Evolutionary conservation across 169 alveolate species (phyloP), one percentile per base, ranked within the genome.

Genomic region (Plasmodium sp.): DNA sequence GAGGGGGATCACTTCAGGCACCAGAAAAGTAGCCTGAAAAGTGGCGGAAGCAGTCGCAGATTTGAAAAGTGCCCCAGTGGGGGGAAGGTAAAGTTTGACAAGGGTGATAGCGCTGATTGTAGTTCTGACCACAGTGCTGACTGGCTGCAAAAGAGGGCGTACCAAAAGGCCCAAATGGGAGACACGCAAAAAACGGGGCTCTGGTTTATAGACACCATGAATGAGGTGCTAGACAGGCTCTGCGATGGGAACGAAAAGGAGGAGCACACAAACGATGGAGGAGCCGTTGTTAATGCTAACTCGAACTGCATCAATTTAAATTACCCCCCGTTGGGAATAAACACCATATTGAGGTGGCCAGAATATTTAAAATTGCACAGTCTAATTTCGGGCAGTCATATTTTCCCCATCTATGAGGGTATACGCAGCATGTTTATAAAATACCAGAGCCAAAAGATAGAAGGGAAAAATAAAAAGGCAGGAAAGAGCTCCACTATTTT

Each of bases 341-440:
- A 81, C 36, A 39, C 18, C 39, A 79, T 80, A 80, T 31, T 79
- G 33, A 81, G 73, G 34, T 90, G 91, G 90, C 54, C 80, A 71
- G 91, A 90, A 45, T 90, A 43, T 54, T 18, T 80, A 58, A 90
- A 90, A 81, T 12, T 79, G 5, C 36, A 90, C 12, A 67, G 73
- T 39, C 2, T 90, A 27, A 80, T 90, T 51, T 81, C 73, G 48
- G 71, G 82, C 56, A 81, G 33, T 18, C 94, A 90, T 45, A 90
- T 90, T 36, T 90, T 90, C 7, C 45, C 43, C 51, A 90, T 90
- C 31, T 90, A 81, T 80, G 94, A 90, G 51, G 58, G 71, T 0
- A 90, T 90, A 81, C 18, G 72, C 10, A 74, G 77, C 22, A 54
- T 62, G 16, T 90, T 80, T 62, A 79, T 67, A n/a, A 74, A 80